phyloP scores from a whole-genome alignment of 2,329 filamentous ascomycete species.

The Phaeoacremonium minimum region DNA sequence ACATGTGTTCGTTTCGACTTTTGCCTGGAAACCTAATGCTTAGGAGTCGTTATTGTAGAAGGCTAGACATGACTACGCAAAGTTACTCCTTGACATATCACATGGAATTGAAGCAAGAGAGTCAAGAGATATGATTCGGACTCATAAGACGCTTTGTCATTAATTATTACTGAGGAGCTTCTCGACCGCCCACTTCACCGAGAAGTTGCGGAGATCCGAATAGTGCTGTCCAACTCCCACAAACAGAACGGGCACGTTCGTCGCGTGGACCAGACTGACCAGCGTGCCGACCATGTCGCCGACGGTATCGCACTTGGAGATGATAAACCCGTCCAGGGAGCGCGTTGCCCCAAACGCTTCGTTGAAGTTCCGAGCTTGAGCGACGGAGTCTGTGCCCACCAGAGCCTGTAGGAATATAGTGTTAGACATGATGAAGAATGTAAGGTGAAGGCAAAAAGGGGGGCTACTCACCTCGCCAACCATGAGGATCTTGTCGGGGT shows the following conservation, averaged over 20 bases:
- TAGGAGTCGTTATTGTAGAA: too few species aligned
- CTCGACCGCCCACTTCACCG: constrained; percentile 66
- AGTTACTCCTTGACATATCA: too few species aligned
- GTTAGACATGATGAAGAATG: neutral
- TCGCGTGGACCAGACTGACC: constrained; percentile 96
- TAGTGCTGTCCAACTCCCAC: constrained; percentile 72
- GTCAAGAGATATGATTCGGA: too few species aligned
- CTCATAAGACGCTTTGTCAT: too few species aligned
- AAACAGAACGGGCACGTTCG: constrained; percentile 92
- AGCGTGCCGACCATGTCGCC: constrained; percentile 98
- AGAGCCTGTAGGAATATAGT: constrained; percentile 55
- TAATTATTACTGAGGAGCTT: constrained; percentile 53
- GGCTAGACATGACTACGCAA: too few species aligned
- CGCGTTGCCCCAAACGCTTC: constrained; percentile 79
- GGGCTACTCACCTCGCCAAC: constrained; percentile 53
- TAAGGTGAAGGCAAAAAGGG: neutral
- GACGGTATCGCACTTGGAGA: constrained; percentile 97
- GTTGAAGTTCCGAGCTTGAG: constrained; percentile 95
- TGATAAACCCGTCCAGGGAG: constrained; percentile 91
- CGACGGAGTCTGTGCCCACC: constrained; percentile 91
- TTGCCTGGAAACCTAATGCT: too few species aligned
- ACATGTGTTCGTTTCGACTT: too few species aligned
- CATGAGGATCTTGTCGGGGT: constrained; percentile 98
- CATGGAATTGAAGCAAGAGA: too few species aligned
- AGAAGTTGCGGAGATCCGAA: constrained; percentile 63